A percentile compares a stretch with the other conserved stretches of the same genome.
Conservation (phyloP, 1,284 basidiomycete species). For the Cystobasidiaceae sp. region DNA sequence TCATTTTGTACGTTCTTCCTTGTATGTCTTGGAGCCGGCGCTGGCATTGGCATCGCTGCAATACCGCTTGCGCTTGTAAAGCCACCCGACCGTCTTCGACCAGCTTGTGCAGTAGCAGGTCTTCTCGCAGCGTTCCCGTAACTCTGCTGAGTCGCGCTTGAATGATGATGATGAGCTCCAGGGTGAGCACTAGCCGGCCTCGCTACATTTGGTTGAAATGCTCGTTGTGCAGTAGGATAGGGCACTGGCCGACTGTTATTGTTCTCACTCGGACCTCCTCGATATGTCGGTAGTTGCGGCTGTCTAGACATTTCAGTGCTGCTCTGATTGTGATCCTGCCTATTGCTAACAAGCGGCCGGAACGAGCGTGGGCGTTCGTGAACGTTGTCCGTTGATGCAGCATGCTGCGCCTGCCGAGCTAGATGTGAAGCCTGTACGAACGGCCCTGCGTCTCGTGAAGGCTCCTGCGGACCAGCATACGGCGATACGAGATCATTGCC, state of each 20-base stretch:
- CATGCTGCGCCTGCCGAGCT: neutral
- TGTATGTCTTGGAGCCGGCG: no score
- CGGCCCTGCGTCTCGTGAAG: no score
- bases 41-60: neutral
- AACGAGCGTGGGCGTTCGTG: neutral
- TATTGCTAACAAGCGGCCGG: neutral
- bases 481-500: no score
- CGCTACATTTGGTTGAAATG: neutral
- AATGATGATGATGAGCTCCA: neutral
- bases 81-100: no score
- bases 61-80: no score
- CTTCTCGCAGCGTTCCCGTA: neutral
- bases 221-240: neutral
- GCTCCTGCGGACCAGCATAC: no score
- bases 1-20: no score
- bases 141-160: neutral
- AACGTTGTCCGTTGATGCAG: neutral
- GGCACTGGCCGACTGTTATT: no score
- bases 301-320: no score
- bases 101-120: conserved; percentile 6
- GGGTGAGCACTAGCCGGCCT: neutral
- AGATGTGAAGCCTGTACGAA: neutral
- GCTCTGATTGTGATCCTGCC: neutral
- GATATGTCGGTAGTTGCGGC: no score
- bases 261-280: no score